Conservation (phyloP, 257 asterid genomes). For the Osmanthus fragrans region DNA sequence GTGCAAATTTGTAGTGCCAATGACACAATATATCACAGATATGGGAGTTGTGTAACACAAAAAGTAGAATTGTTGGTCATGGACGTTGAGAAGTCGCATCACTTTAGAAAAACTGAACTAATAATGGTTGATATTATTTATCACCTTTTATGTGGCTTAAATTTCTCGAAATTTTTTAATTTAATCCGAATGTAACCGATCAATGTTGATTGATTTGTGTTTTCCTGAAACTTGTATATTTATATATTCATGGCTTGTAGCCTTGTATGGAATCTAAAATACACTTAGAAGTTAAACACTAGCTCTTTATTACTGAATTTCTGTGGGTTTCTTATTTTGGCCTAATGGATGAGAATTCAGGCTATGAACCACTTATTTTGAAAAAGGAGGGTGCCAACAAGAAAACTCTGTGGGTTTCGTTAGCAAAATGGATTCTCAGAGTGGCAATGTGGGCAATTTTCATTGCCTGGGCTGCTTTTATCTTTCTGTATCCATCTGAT, state of each 20-base stretch:
- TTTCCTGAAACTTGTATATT: neutral
- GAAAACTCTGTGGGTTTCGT: conserved; percentile 34
- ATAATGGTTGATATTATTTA: neutral
- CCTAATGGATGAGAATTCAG: conserved; percentile 54
- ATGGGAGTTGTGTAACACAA: too few species aligned
- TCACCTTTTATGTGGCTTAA: conserved; percentile 3
- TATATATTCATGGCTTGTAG: neutral
- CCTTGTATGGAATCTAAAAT: neutral
- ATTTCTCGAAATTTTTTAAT: neutral
- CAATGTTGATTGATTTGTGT: conserved; percentile 21
- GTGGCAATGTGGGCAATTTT: conserved; percentile 58
- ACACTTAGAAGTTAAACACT: neutral
- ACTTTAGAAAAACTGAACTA: neutral
- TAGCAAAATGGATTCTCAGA: conserved; percentile 52
- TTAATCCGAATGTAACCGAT: neutral
- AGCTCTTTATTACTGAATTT: neutral
- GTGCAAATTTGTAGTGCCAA: neutral
- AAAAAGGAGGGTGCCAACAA: conserved; percentile 37
- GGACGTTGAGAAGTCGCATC: neutral
- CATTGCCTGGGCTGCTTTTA: conserved; percentile 57
- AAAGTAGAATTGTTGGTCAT: neutral
- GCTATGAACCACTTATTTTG: conserved; percentile 46
- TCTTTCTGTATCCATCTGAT: conserved; percentile 51
- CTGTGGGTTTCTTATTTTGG: neutral
- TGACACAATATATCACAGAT: too few species aligned